Evolutionary conservation across 2,329 filamentous ascomycete species (phyloP).

Genomic region (Fusarium praegraminearum): DNA sequence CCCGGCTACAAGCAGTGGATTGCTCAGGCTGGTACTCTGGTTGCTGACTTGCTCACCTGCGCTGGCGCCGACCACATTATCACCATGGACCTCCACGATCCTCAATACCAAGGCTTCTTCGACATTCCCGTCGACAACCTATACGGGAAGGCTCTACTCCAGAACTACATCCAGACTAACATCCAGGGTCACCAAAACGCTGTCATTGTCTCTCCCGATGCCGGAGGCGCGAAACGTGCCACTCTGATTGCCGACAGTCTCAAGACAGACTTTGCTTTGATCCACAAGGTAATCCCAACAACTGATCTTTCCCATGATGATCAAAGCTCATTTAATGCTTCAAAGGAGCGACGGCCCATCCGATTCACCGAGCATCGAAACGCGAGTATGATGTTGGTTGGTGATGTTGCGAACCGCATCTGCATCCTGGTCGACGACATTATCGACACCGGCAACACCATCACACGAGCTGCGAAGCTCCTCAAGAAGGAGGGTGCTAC

Average conservation of each 20-base stretch:
- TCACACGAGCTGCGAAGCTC: constrained; percentile 95
- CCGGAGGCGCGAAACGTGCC: constrained; percentile 94
- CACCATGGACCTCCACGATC: constrained; percentile 96
- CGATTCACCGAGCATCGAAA: constrained; percentile 90
- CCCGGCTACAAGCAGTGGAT: constrained; percentile 99
- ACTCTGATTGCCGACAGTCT: constrained; percentile 94
- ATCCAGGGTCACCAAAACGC: constrained; percentile 83
- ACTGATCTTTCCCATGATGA: constrained; percentile 50
- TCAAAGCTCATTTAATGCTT: constrained; percentile 50
- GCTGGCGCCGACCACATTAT: constrained; percentile 97
- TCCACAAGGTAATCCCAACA: constrained; percentile 79
- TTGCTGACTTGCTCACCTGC: constrained; percentile 93
- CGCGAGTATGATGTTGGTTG: constrained; percentile 95
- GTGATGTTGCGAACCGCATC: constrained; percentile 82
- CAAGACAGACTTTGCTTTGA: constrained; percentile 95
- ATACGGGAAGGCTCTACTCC: constrained; percentile 82
- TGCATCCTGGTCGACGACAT: constrained; percentile 95
- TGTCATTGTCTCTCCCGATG: constrained; percentile 95
- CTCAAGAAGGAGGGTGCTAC: constrained; percentile 95
- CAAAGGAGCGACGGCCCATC: constrained; percentile 86
- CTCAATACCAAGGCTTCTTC: constrained; percentile 98
- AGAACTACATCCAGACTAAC: constrained; percentile 79
- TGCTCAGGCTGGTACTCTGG: constrained; percentile 92
- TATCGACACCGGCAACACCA: constrained; percentile 96
- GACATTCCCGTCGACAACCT: constrained; percentile 98